phyloP scores from a whole-genome alignment of 2,329 filamentous ascomycete species.

The Epichloe hybrida region DNA sequence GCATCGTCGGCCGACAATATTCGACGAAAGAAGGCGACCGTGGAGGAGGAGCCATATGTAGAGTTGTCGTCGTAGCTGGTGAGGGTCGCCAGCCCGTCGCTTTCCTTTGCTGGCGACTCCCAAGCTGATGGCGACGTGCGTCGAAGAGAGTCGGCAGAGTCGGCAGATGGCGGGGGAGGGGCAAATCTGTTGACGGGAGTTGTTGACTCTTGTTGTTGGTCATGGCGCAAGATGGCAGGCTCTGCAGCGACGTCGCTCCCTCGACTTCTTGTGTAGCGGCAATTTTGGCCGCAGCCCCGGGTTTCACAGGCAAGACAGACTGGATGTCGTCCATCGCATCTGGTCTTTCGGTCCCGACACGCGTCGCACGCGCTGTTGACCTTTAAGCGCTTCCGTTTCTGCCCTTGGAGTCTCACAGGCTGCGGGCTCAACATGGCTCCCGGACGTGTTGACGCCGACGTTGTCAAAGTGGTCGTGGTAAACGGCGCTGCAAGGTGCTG shows the following conservation, averaged over 20 bases:
- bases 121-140: neutral
- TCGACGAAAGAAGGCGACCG: constrained; percentile 2
- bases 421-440: neutral
- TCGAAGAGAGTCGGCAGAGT: neutral
- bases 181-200: neutral
- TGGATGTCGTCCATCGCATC: constrained; percentile 1
- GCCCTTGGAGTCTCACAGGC: neutral
- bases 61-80: constrained; percentile 3
- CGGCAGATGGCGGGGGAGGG: neutral
- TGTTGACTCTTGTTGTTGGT: neutral
- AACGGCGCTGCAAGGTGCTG: neutral
- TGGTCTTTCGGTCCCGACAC: constrained; percentile 1
- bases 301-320: constrained; percentile 3
- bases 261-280: neutral
- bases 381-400: constrained; percentile 1
- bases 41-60: constrained; percentile 3
- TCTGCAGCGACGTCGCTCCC: neutral
- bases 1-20: neutral
- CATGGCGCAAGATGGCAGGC: neutral
- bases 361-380: constrained; percentile 2
- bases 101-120: constrained; percentile 1
- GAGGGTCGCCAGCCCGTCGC: constrained; percentile 2
- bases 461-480: neutral
- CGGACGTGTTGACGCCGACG: neutral
- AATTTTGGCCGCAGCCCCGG: neutral